phyloP scores from a whole-genome alignment of 768 basidiomycete species.

The Cystobasidiopsis lactophilus region DNA sequence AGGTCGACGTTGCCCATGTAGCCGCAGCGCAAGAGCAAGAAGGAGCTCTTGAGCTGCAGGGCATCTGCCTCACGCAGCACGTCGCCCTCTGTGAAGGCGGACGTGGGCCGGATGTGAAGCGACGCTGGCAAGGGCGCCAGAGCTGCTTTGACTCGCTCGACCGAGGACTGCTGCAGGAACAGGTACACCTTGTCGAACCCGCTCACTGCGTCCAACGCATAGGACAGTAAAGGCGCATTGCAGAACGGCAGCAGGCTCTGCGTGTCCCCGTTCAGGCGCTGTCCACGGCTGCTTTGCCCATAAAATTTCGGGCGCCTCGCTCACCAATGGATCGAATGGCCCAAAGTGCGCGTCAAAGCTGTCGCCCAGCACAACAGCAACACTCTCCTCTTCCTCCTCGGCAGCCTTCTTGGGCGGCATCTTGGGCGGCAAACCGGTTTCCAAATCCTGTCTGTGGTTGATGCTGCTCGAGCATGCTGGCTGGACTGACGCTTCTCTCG shows the following conservation, averaged over 20 bases:
- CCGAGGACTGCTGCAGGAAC: constrained; percentile 62
- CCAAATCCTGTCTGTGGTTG: no score
- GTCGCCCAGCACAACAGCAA: no score
- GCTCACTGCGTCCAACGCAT: constrained; percentile 89
- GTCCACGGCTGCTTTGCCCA: no score
- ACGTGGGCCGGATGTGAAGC: constrained; percentile 42
- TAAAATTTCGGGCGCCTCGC: no score
- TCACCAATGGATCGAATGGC: no score
- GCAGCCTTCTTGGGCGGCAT: no score
- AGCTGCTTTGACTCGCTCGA: constrained; percentile 38
- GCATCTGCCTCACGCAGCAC: constrained; percentile 86
- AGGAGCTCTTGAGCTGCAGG: constrained; percentile 70
- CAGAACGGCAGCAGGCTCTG: constrained; percentile 62
- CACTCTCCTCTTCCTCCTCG: no score
- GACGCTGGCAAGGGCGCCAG: constrained; percentile 37
- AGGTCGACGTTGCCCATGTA: constrained; percentile 82
- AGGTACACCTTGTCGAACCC: constrained; percentile 93
- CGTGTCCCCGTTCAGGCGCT: no score
- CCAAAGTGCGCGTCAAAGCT: no score
- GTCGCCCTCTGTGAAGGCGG: constrained; percentile 71
- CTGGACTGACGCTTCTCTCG: no score
- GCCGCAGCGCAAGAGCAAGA: constrained; percentile 74
- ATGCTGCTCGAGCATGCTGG: no score
- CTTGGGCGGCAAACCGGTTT: no score
- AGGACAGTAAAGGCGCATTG: constrained; percentile 77